phyloP scores from a whole-genome alignment of 2,329 filamentous ascomycete species.

The Aureobasidium sp. region DNA sequence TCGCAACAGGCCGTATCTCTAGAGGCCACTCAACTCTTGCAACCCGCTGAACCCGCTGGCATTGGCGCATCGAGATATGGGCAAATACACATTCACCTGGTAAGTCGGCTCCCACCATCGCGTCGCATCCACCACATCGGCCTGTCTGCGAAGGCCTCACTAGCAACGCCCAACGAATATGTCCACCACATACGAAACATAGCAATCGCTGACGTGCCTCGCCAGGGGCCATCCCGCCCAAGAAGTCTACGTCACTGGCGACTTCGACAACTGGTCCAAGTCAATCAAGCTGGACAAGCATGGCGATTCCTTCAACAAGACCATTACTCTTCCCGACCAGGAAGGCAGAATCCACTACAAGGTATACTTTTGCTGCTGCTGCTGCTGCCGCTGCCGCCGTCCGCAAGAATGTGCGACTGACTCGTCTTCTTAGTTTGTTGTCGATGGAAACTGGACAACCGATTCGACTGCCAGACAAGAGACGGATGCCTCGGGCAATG shows the following conservation, averaged over 20 bases:
- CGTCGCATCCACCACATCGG: neutral
- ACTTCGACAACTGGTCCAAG: slow-evolving; percentile 91
- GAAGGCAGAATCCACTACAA: slow-evolving; percentile 74
- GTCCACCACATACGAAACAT: neutral
- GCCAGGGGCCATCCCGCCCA: slow-evolving; percentile 73
- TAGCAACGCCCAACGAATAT: neutral
- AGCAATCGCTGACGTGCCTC: slow-evolving; percentile 17
- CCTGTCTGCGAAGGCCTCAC: neutral
- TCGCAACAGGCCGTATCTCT: slow-evolving; percentile 1
- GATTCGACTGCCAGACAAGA: slow-evolving; percentile 77
- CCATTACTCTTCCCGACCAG: slow-evolving; percentile 59
- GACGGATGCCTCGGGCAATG: slow-evolving; percentile 72
- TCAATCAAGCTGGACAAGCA: slow-evolving; percentile 74
- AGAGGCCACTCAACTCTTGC: neutral
- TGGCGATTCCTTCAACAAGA: slow-evolving; percentile 68
- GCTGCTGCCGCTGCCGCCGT: slow-evolving; percentile 18
- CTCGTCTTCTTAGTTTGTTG: slow-evolving; percentile 65
- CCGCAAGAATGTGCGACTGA: neutral
- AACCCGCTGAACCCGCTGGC: neutral
- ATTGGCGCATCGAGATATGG: slow-evolving; percentile 42
- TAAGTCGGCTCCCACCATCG: slow-evolving; percentile 37
- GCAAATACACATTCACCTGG: slow-evolving; percentile 65
- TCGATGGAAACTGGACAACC: slow-evolving; percentile 83
- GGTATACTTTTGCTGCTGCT: slow-evolving; percentile 54
- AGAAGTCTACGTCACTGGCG: slow-evolving; percentile 91